A percentile compares a stretch with the other conserved stretches of the same genome.
Conservation (phyloP, 495 filamentous ascomycete species). For the Parathielavia appendiculata region DNA sequence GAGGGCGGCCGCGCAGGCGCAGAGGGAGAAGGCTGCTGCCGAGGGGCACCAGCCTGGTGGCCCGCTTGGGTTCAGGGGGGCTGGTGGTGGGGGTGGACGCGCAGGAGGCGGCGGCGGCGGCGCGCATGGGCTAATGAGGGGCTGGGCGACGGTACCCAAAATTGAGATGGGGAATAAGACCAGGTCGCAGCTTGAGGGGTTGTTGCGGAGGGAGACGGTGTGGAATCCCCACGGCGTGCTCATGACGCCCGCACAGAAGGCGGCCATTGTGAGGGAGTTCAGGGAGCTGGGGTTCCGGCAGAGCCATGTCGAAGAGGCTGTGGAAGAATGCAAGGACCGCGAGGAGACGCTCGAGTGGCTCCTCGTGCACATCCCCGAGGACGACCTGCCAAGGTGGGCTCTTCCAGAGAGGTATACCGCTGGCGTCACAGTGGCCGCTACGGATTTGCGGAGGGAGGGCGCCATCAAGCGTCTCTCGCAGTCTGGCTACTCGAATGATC, state of each 20-base stretch:
- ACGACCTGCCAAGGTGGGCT: conserved; percentile 85
- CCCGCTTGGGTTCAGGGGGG: conserved; percentile 36
- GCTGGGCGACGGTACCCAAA: conserved; percentile 81
- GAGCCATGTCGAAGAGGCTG: conserved; percentile 85
- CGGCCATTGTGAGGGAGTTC: conserved; percentile 66
- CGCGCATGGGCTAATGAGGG: conserved; percentile 48
- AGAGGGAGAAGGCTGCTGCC: conserved; percentile 52
- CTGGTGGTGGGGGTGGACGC: conserved; percentile 15
- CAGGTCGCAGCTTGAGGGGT: conserved; percentile 66
- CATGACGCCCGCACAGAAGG: conserved; percentile 53
- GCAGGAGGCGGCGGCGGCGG: conserved; percentile 17
- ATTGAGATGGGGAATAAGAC: conserved; percentile 85
- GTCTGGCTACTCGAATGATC: conserved; percentile 76
- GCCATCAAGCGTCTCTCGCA: conserved; percentile 75
- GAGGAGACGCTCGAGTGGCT: conserved; percentile 92
- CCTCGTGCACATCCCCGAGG: conserved; percentile 91
- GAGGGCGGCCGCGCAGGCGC: conserved; percentile 54
- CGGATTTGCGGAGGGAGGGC: conserved; percentile 70
- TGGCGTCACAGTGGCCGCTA: conserved; percentile 75
- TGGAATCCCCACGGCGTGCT: conserved; percentile 79
- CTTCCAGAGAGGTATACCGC: conserved; percentile 85
- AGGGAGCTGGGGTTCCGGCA: conserved; percentile 71
- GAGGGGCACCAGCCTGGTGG: conserved; percentile 47
- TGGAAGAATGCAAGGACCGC: conserved; percentile 79
- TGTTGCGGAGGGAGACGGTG: conserved; percentile 67